These are phyloP conservation scores for Lactuca sativa DNA, from an alignment of 129 eudicot genomes.

Conservation along the genomic window DNA sequence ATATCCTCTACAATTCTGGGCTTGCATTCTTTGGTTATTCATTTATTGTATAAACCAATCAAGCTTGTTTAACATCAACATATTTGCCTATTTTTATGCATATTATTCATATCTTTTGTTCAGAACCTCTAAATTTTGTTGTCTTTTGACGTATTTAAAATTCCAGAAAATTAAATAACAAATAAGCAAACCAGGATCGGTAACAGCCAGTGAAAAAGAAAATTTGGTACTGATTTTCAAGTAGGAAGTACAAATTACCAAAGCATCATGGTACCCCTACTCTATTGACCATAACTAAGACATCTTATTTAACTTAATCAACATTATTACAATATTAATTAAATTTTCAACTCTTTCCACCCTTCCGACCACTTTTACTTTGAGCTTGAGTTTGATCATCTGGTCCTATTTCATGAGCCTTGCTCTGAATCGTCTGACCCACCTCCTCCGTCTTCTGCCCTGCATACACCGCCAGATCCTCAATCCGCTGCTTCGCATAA, in stretches of 20 bases:
- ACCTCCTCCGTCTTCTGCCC: conserved; percentile 52
- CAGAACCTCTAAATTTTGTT: too few relatives aligned
- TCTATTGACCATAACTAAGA: not conserved
- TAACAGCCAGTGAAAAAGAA: not conserved
- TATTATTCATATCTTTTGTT: too few relatives aligned
- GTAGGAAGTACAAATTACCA: not conserved
- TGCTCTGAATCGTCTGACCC: conserved; percentile 47
- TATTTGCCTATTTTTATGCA: too few relatives aligned
- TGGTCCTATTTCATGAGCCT: conserved; percentile 45
- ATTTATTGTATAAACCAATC: too few relatives aligned
- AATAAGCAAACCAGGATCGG: not conserved
- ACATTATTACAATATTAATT: too few relatives aligned
- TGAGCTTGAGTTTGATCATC: conserved; percentile 14
- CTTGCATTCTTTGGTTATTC: too few relatives aligned
- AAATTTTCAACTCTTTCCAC: not conserved
- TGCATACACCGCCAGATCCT: conserved; percentile 42
- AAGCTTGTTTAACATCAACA: too few relatives aligned
- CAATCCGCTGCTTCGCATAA: conserved; percentile 30
- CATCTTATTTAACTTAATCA: not conserved
- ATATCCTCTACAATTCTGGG: too few relatives aligned
- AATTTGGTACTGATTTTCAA: not conserved
- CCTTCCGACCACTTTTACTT: not conserved
- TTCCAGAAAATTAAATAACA: not conserved
- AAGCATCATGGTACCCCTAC: not conserved
- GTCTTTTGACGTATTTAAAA: too few relatives aligned